phyloP scores from a whole-genome alignment of 2,329 filamentous ascomycete genomes.

The Colletotrichum tofieldiae region DNA sequence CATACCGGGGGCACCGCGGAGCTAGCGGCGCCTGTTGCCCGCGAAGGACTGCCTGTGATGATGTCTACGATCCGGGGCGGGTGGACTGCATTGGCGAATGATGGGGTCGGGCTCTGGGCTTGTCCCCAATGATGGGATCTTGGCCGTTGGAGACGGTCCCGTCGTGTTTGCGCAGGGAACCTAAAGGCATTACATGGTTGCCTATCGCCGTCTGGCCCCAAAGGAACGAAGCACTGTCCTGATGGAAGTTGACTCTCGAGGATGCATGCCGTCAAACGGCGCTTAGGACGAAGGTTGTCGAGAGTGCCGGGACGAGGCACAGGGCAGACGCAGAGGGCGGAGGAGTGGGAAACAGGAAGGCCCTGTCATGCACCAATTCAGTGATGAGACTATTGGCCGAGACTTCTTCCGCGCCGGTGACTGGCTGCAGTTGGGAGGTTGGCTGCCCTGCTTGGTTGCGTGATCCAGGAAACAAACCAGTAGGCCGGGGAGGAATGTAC shows the following conservation, averaged over 20 bases:
- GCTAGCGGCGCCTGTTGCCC: too few relatives aligned
- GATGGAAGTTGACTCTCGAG: neutral
- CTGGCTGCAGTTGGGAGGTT: neutral
- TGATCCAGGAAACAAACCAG: neutral
- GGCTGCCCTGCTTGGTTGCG: slow-evolving; percentile 6
- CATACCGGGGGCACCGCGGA: too few relatives aligned
- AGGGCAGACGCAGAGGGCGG: slow-evolving; percentile 4
- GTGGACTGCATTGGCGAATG: slow-evolving; percentile 2
- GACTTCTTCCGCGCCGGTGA: neutral
- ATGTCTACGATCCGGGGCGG: neutral
- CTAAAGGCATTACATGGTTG: slow-evolving; percentile 2
- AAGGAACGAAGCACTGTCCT: neutral
- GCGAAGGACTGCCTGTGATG: neutral
- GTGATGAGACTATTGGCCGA: slow-evolving; percentile 23
- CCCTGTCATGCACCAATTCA: neutral
- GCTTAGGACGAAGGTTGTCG: slow-evolving; percentile 20
- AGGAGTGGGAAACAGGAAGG: neutral
- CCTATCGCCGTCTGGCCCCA: slow-evolving; percentile 16
- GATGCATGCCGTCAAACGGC: slow-evolving; percentile 4
- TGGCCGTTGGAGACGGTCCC: neutral
- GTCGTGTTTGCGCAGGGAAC: neutral
- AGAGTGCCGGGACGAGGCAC: slow-evolving; percentile 32
- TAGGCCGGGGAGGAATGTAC: neutral
- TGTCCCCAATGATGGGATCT: slow-evolving; percentile 9
- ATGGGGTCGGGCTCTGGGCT: slow-evolving; percentile 11